These are phyloP conservation scores for Colletotrichum abscissum DNA, from an alignment of 2,329 filamentous ascomycete species.

Conservation along the genomic window DNA sequence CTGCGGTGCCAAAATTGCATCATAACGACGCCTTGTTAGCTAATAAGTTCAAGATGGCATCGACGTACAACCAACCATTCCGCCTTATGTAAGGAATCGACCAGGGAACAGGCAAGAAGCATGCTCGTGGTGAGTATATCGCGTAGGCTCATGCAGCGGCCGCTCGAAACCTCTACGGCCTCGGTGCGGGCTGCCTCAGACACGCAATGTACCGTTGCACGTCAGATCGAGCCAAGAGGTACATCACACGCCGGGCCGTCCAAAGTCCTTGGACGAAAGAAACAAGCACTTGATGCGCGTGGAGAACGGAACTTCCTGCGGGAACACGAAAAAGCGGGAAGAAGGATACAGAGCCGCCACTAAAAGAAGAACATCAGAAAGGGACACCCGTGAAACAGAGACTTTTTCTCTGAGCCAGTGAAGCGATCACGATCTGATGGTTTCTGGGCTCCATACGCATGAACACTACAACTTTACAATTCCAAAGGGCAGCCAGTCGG, in stretches of 20 bases:
- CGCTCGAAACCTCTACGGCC: slow-evolving; percentile 31
- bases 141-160: background rate
- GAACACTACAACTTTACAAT: slow-evolving; percentile 24
- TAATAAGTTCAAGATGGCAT: slow-evolving; percentile 10
- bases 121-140: background rate
- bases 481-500: slow-evolving; percentile 17
- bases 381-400: background rate
- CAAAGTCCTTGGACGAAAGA: slow-evolving; percentile 30
- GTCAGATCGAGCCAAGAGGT: slow-evolving; percentile 16
- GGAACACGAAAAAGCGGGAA: background rate
- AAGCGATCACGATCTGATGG: slow-evolving; percentile 11
- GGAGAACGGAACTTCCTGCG: background rate
- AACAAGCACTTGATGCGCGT: slow-evolving; percentile 23
- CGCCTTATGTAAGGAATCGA: slow-evolving; percentile 15
- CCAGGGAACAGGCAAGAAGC: background rate
- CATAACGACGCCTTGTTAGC: slow-evolving; percentile 17
- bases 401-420: background rate
- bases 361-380: background rate
- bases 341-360: background rate
- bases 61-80: background rate
- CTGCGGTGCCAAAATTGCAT: slow-evolving; percentile 1
- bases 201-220: slow-evolving; percentile 7
- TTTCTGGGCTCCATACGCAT: slow-evolving; percentile 25
- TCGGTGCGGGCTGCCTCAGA: slow-evolving; percentile 24
- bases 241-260: slow-evolving; percentile 28